phyloP scores from a whole-genome alignment of 2,329 filamentous ascomycete genomes.

The Chaetothyriales sp. region DNA sequence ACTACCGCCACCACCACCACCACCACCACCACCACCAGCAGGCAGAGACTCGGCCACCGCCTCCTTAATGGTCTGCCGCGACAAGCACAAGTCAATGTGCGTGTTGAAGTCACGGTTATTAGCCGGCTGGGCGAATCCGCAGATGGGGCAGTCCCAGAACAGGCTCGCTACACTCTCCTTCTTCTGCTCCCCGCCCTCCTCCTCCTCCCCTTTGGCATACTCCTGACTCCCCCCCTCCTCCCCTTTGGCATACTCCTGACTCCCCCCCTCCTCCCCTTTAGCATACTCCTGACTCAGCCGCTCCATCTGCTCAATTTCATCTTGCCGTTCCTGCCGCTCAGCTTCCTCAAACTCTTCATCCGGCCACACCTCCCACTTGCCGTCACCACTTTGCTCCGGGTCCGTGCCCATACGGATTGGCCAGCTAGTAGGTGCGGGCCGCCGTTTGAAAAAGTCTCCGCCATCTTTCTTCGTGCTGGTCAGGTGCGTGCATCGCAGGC shows the following conservation, averaged over 20 bases:
- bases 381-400: conserved; percentile 31
- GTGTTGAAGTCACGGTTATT: conserved; percentile 76
- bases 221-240: conserved; percentile 48
- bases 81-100: conserved; percentile 86
- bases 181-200: not conserved
- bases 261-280: conserved; percentile 14
- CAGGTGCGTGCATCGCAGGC: conserved; percentile 73
- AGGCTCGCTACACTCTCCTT: conserved; percentile 8
- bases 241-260: conserved; percentile 9
- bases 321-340: conserved; percentile 45
- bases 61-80: conserved; percentile 71
- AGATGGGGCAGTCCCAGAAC: conserved; percentile 78
- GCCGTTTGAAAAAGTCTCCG: conserved; percentile 60
- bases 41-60: conserved; percentile 39
- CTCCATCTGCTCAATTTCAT: conserved; percentile 49
- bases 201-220: conserved; percentile 21
- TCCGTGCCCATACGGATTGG: conserved; percentile 15
- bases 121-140: conserved; percentile 57
- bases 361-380: conserved; percentile 54
- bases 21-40: not conserved
- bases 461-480: conserved; percentile 75
- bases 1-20: too few species aligned
- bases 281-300: conserved; percentile 45
- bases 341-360: conserved; percentile 53
- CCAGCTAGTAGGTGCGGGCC: conserved; percentile 16